Evolutionary conservation across 1,284 basidiomycete genomes (phyloP).

Genomic region (Pseudomicrostroma phylloplanum): DNA sequence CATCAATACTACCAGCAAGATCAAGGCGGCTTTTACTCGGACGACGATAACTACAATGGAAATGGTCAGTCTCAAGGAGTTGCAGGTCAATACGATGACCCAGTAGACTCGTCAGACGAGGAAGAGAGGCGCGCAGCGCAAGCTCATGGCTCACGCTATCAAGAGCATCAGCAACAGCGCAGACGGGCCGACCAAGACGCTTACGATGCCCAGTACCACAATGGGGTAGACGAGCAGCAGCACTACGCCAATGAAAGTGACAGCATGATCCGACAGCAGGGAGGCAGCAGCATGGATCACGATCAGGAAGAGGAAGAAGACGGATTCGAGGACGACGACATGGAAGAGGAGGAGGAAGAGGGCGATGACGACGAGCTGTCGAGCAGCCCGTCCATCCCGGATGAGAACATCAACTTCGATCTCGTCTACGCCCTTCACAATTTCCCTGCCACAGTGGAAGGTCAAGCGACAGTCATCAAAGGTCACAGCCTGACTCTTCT

Average conservation of each 20-base stretch:
- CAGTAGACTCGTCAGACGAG: background rate
- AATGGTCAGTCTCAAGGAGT: too few relatives aligned
- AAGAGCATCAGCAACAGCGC: conserved; percentile 13
- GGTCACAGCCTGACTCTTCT: conserved; percentile 49
- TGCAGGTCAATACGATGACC: too few relatives aligned
- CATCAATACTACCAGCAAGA: too few relatives aligned
- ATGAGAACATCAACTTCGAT: conserved; percentile 51
- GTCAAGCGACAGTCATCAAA: conserved; percentile 50
- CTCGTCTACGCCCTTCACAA: conserved; percentile 51
- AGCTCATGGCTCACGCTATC: background rate
- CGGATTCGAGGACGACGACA: conserved; percentile 32
- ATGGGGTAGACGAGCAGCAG: too few relatives aligned
- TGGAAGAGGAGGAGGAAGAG: conserved; percentile 37
- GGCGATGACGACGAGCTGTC: conserved; percentile 47
- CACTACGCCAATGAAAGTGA: too few relatives aligned
- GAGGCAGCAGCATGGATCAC: conserved; percentile 1
- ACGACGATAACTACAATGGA: conserved; percentile 3
- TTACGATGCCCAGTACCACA: too few relatives aligned
- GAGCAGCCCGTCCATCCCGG: conserved; percentile 48
- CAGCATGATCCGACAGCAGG: too few relatives aligned
- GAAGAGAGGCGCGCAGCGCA: conserved; percentile 5
- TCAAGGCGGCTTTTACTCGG: conserved; percentile 10
- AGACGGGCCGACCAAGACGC: conserved; percentile 12
- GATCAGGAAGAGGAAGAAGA: conserved; percentile 26
- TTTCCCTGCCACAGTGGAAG: conserved; percentile 49